Evolutionary conservation across 257 asterid species (phyloP).

Genomic region (Pogostemon cablin): DNA sequence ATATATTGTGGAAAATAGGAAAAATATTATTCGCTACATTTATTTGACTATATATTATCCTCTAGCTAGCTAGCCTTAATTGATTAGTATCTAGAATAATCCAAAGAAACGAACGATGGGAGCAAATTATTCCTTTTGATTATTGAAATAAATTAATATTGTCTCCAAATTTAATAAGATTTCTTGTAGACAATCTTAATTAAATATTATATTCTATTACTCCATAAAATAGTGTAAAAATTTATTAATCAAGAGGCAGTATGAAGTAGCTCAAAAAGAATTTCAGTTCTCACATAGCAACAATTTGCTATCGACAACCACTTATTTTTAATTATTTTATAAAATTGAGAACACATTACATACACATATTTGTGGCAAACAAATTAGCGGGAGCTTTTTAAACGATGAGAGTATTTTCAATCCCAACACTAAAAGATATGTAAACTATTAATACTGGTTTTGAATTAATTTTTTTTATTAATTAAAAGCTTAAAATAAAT

Average conservation of each 20-base stretch:
- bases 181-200: conserved; percentile 8
- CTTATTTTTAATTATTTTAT: neutral
- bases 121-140: conserved; percentile 33
- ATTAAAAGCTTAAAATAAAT: too few relatives aligned
- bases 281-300: neutral
- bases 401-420: too few relatives aligned
- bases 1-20: too few relatives aligned
- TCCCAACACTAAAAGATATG: too few relatives aligned
- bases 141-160: neutral
- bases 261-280: neutral
- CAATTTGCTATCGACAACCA: conserved; percentile 6
- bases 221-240: neutral
- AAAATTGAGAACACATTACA: neutral
- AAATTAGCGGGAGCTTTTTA: too few relatives aligned
- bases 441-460: too few relatives aligned
- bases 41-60: neutral
- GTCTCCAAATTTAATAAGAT: conserved; percentile 6
- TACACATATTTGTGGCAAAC: neutral
- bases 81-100: conserved; percentile 11
- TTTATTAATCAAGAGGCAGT: neutral
- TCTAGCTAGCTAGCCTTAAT: neutral
- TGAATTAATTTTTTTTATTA: too few relatives aligned
- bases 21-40: neutral
- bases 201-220: neutral
- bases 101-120: conserved; percentile 18